Evolutionary conservation across 768 basidiomycete species (phyloP).

Genomic region (Krasilnikovozyma curviuscula): DNA sequence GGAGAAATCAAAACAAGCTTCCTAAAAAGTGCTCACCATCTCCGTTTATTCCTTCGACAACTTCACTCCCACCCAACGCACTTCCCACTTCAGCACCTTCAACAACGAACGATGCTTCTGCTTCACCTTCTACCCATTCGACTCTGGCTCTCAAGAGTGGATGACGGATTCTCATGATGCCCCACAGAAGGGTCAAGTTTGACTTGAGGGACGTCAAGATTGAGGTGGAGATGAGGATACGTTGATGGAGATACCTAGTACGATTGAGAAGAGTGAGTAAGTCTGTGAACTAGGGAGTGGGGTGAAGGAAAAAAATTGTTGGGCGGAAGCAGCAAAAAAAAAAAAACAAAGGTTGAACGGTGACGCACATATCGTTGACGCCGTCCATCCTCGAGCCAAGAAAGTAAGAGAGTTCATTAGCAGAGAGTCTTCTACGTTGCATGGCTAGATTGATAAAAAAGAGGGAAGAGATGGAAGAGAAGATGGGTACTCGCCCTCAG

Average conservation of each 20-base stretch:
- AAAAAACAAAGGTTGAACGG: conserved; percentile 37
- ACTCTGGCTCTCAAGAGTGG: conserved; percentile 47
- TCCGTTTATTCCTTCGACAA: too few relatives aligned
- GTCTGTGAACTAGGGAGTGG: too few relatives aligned
- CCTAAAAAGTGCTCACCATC: too few relatives aligned
- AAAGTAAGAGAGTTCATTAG: conserved; percentile 62
- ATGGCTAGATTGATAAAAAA: too few relatives aligned
- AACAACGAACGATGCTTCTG: neutral
- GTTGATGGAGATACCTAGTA: conserved; percentile 61
- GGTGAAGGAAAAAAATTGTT: too few relatives aligned
- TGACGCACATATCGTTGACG: conserved; percentile 32
- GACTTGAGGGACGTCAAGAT: neutral
- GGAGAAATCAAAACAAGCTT: too few relatives aligned
- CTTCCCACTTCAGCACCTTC: too few relatives aligned
- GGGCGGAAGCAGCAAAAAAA: neutral
- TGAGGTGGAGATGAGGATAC: conserved; percentile 28
- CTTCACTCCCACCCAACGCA: too few relatives aligned
- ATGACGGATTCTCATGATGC: conserved; percentile 48
- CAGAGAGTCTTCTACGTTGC: conserved; percentile 14
- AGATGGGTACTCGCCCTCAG: too few relatives aligned
- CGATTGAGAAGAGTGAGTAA: too few relatives aligned
- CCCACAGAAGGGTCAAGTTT: conserved; percentile 39
- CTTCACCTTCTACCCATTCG: neutral
- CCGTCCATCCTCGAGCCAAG: conserved; percentile 46
- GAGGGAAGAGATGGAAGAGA: too few relatives aligned